Percentiles rank a stretch among this genome's conserved stretches.
These are phyloP conservation scores for Hypoxylon sp. DNA, from an alignment of 2,329 filamentous ascomycete species.

Conservation along the genomic window DNA sequence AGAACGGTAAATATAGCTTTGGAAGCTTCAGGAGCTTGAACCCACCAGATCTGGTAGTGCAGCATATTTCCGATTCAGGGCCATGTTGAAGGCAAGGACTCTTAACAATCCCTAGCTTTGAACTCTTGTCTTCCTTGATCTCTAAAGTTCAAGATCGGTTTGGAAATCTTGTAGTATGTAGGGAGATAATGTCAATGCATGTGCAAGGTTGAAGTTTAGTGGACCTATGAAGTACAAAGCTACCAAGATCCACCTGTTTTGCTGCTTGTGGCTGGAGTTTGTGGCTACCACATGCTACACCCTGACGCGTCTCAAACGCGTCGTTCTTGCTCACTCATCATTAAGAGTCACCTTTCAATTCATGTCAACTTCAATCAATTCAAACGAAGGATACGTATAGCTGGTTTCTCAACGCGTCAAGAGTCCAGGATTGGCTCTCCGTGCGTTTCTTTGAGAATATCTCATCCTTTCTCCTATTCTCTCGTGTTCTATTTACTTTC, in stretches of 20 bases:
- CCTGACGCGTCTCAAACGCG: constrained; percentile 33
- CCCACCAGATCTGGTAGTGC: constrained; percentile 82
- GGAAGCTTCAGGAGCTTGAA: constrained; percentile 9
- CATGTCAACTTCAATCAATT: not conserved
- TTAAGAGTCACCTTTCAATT: constrained; percentile 3
- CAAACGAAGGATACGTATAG: not conserved
- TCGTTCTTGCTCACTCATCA: constrained; percentile 22
- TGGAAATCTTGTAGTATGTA: not conserved
- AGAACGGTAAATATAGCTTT: constrained; percentile 43
- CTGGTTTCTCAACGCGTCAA: not conserved
- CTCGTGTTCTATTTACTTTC: constrained; percentile 10
- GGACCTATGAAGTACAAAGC: constrained; percentile 1
- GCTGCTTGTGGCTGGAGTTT: constrained; percentile 20
- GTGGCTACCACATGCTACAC: constrained; percentile 15
- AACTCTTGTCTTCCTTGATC: not conserved
- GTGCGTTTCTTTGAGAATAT: constrained; percentile 1
- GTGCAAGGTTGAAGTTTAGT: not conserved
- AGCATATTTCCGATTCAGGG: constrained; percentile 85
- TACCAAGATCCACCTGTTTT: constrained; percentile 3
- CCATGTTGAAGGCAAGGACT: constrained; percentile 65
- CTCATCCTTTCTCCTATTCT: constrained; percentile 15
- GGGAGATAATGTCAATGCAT: not conserved
- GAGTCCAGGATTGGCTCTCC: not conserved
- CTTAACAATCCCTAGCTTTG: not conserved
- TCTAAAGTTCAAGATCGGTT: not conserved